Conservation (phyloP, 768 basidiomycete genomes). For the Lactifluus pinguis region DNA sequence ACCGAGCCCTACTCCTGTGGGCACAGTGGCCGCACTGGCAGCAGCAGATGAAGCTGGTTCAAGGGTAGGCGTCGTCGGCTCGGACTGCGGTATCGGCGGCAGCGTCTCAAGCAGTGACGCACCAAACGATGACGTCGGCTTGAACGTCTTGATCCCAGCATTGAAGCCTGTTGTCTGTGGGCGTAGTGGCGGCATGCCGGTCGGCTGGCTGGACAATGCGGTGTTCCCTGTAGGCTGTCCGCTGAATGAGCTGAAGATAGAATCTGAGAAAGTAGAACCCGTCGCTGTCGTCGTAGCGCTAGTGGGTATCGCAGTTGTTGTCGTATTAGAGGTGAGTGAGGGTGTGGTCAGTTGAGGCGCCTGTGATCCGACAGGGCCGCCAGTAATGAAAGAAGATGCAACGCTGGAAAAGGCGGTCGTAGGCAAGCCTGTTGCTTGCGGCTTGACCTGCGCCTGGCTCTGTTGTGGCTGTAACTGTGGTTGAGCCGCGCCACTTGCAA, state of each 20-base stretch:
- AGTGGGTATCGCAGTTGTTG: not conserved
- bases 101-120: slow-evolving; percentile 39
- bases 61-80: slow-evolving; percentile 36
- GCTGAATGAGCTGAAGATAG: slow-evolving; percentile 39
- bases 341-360: slow-evolving; percentile 14
- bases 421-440: slow-evolving; percentile 13
- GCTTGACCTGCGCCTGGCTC: slow-evolving; percentile 13
- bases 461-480: slow-evolving; percentile 3
- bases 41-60: not conserved
- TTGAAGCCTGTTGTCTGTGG: slow-evolving; percentile 41
- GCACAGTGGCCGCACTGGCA: not conserved
- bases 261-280: slow-evolving; percentile 39
- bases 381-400: slow-evolving; percentile 61
- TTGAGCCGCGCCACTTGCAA: slow-evolving; percentile 43
- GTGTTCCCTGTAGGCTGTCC: slow-evolving; percentile 45
- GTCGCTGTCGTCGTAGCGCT: slow-evolving; percentile 26
- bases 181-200: slow-evolving; percentile 22
- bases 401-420: slow-evolving; percentile 47
- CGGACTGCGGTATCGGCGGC: slow-evolving; percentile 62
- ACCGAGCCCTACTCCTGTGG: not conserved
- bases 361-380: slow-evolving; percentile 25
- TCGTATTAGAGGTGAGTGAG: slow-evolving; percentile 13
- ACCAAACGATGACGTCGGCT: slow-evolving; percentile 46
- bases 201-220: slow-evolving; percentile 23
- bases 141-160: slow-evolving; percentile 42